Evolutionary conservation across 768 basidiomycete species (phyloP).

Genomic region (Lentinula sp.): DNA sequence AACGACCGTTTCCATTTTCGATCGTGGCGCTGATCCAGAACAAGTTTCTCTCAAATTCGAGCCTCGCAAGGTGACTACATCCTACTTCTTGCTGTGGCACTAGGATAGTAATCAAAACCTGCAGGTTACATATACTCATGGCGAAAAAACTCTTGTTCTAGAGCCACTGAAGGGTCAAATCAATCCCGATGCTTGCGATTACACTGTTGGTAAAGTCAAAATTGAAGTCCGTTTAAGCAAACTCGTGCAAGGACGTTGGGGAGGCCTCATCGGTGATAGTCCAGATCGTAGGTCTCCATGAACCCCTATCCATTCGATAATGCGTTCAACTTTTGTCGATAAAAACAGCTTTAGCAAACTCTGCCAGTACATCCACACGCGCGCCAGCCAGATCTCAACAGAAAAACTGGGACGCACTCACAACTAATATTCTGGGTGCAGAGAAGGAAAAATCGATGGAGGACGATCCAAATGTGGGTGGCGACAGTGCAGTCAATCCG

Average conservation of each 20-base stretch:
- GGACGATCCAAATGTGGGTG: constrained; percentile 86
- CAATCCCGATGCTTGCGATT: constrained; percentile 53
- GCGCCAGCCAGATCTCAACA: constrained; percentile 29
- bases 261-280: constrained; percentile 62
- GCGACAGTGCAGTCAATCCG: constrained; percentile 77
- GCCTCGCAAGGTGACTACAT: constrained; percentile 47
- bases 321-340: constrained; percentile 6
- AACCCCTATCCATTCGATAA: not conserved
- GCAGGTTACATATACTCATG: constrained; percentile 58
- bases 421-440: constrained; percentile 52
- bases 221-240: constrained; percentile 81
- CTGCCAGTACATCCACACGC: constrained; percentile 21
- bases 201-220: constrained; percentile 78
- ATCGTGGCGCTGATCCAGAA: constrained; percentile 65
- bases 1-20: constrained; percentile 70
- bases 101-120: constrained; percentile 3
- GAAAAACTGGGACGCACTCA: constrained; percentile 92
- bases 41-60: constrained; percentile 59
- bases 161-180: constrained; percentile 84
- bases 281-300: constrained; percentile 57
- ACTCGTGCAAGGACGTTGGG: constrained; percentile 65
- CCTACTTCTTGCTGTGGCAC: not conserved
- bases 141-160: constrained; percentile 63
- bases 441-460: constrained; percentile 68
- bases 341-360: constrained; percentile 22